Base-by-base conservation (phyloP, 306 rosid genomes). In the Fragaria vesca region DNA sequence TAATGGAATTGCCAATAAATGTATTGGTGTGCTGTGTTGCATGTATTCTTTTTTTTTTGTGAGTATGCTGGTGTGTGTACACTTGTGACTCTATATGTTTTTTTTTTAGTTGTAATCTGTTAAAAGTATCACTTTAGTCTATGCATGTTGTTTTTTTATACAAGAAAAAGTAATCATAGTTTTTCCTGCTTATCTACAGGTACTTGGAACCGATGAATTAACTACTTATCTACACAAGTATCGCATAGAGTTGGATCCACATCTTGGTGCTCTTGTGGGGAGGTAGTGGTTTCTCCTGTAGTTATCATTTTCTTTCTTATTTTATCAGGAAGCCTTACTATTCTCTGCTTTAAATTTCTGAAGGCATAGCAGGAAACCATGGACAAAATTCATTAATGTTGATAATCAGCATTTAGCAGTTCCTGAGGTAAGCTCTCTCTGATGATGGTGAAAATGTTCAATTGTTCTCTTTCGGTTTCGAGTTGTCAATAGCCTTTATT, bases 301-400 rank as follows among this genome's bases (percentile, higher is more conserved):
- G 12, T 77, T 40, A 61, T 66, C 71, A 21, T 6, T 52, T 55
- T 83, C 34, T 21, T 72, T 48, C 65, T 57, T 32, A 32, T 26
- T 21, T 73, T 26, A 45, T 58, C 46, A 30, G 62, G 45, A 10
- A 54, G 12, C 30, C 43, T 20, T 17, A 62, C 13, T 11, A 4
- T 40, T 20, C 18, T 38, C 50, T 40, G 17, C 13, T 42, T 9
- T 26, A 15, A 26, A 57, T 21, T 57, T 47, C 42, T 83, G 78
- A 76, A 93, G 98, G 92, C 98, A 93, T 78, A 81, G 88, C 88
- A 84, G 93, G 79, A 91, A 91, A 82, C 97, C 98, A 12, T 93
- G 98, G 98, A 78, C 88, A 28, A 91, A 84, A 91, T 93, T 93
- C 80, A 85, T 91, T 46, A 93, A 84, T 80, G 83, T 81, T 60